Base-by-base conservation (phyloP, 2,329 filamentous ascomycete species). In the Exserohilum rostratum region DNA sequence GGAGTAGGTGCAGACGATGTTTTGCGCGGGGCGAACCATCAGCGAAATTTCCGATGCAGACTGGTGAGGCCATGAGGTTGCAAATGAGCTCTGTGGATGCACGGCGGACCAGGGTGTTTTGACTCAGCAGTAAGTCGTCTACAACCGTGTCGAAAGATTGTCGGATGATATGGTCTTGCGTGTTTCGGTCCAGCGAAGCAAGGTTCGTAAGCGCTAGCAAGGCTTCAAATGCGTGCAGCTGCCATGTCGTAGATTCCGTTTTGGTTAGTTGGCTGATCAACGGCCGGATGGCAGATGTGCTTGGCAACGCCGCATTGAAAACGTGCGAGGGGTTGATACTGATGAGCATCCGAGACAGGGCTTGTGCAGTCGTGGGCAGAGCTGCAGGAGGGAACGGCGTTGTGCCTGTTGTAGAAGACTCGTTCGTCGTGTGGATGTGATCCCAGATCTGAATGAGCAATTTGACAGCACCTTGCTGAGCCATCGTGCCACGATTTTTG, bases 181-280 rank as follows among this genome's bases (percentile, higher is more conserved):
- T 84, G 30, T 77, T 69, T 37, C 88, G 83, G 48, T 93, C 88
- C 45, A 79, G 74, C 0, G 91, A 96, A 0, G 93, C 95, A 6
- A 99, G 84, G 66, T 99, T 99, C 0, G 95, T 98, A 31, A 99
- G 84, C 0, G 95, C 93, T 73, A 98, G 89, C 7, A 99, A 83
- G 0, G 89, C 84, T 76, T 99, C 95, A 64, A 98, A 99, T 0
- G 90, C 87, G 0, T 95, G 92, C 0, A 99, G 83, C 12, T 98
- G 84, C 72, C 96, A 90, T 46, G 66, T 65, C 6, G 69, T 85
- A 20, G 70, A 76, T 6, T 77, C 72, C 46, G 90, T 85, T 5
- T 86, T 84, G 0, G 84, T 78, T 13, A 98, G 82, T 49, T 98
- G 88, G 17, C 85, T 86, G 6, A 90, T 77, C 1, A 99, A 84